Evolutionary conservation across 2,329 filamentous ascomycete genomes (phyloP), one percentile per base, ranked within the genome.

Genomic region (Aspergillus fischeri): DNA sequence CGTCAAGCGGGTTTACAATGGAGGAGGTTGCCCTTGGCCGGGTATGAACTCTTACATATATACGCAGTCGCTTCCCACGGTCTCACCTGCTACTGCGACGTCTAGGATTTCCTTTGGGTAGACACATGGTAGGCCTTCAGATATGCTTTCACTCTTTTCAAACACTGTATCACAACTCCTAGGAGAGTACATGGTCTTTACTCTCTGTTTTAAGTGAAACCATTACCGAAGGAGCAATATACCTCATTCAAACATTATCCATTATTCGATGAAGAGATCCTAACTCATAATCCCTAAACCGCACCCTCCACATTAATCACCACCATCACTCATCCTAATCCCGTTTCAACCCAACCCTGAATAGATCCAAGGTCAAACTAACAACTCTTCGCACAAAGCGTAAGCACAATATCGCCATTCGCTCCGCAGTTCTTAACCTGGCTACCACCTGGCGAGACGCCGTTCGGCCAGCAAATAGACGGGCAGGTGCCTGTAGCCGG

Each of bases 381-480:
- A 45, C 67, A 70, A 17, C 61, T 52, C 6, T 54, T 51, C 20
- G 66, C 65, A 53, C 73, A 74, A 54, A 75, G 59, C 3, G 62
- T 70, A 60, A 75, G 54, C 11, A 61, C 65, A 54, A 74, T 54
- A 60, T 69, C 60, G 25, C 64, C 56, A 6, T 58, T 49, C 4
- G 65, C 60, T 21, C 60, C 56, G 54, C 72, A 75, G 25, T 60
- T 63, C 58, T 68, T 68, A 7, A 67, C 66, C 56, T 73, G 69
- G 51, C 67, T 73, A 1, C 68, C 72, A 21, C 60, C 66, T 0
- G 70, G 67, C 10, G 66, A 55, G 3, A 66, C 59, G 3, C 72
- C 72, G 52, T 67, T 56, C 1, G 65, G 38, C 73, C 73, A 75
- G 51, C 68, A 71, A 47, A 74, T 67, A 3, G 54, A 58, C 24